These are phyloP conservation scores for Eragrostis curvula DNA, from an alignment of 176 grass and related monocot species.

Conservation along the genomic window DNA sequence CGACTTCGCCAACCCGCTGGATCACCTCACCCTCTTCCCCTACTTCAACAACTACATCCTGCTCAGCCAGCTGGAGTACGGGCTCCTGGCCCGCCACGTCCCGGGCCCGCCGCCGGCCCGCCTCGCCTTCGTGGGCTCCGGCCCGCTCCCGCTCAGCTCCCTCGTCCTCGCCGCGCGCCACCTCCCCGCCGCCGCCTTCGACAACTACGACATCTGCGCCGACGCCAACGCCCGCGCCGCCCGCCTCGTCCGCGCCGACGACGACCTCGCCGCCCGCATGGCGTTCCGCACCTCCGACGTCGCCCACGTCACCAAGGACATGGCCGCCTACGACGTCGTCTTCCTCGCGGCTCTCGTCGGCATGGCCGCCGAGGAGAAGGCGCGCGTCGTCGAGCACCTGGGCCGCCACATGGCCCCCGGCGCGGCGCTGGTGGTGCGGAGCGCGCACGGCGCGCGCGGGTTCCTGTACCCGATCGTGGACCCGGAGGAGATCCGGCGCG, in stretches of 20 bases:
- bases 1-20: constrained; percentile 66
- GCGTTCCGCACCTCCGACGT: neutral
- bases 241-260: neutral
- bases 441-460: constrained; percentile 78
- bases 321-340: constrained; percentile 58
- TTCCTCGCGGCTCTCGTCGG: constrained; percentile 95
- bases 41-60: constrained; percentile 88
- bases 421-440: constrained; percentile 77
- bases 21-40: constrained; percentile 67
- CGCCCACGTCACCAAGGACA: neutral
- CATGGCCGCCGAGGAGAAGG: constrained; percentile 72
- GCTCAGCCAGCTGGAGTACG: constrained; percentile 23
- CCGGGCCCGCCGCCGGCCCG: neutral
- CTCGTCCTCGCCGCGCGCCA: constrained; percentile 29
- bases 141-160: neutral
- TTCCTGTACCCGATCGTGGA: constrained; percentile 95
- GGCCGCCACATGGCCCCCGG: constrained; percentile 70
- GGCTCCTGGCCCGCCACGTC: constrained; percentile 39
- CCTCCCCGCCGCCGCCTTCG: constrained; percentile 14
- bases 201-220: neutral
- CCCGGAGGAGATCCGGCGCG: constrained; percentile 61
- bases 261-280: neutral
- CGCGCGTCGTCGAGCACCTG: constrained; percentile 68
- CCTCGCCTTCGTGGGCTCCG: neutral
- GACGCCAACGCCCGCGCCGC: neutral